These are phyloP conservation scores for Xylaria sp. DNA, from an alignment of 495 filamentous ascomycete genomes.

Conservation along the genomic window DNA sequence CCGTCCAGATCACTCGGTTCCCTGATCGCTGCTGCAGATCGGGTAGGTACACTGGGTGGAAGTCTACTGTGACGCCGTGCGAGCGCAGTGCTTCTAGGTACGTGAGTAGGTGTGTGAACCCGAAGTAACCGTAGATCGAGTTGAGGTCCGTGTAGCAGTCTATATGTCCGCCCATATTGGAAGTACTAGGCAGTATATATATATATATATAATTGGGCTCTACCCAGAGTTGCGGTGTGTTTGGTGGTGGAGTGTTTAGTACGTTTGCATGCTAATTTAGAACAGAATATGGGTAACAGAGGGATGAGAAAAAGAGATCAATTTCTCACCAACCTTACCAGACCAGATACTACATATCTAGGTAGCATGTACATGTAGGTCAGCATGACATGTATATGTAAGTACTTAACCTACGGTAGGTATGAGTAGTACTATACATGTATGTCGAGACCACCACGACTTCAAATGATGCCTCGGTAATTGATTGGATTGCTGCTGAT, in stretches of 20 bases:
- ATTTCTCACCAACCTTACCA: too few species aligned
- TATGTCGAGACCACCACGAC: not conserved
- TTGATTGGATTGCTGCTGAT: slow-evolving; percentile 2
- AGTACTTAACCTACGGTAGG: too few species aligned
- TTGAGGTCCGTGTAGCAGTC: slow-evolving; percentile 22
- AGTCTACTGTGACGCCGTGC: not conserved
- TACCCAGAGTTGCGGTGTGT: not conserved
- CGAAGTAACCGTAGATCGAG: slow-evolving; percentile 20
- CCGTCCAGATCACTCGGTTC: slow-evolving; percentile 16
- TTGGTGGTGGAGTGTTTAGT: not conserved
- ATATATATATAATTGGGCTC: too few species aligned
- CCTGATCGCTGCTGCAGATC: slow-evolving; percentile 8
- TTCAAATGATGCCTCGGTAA: not conserved
- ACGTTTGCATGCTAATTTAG: not conserved
- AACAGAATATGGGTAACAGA: not conserved
- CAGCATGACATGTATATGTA: too few species aligned
- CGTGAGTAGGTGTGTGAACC: not conserved
- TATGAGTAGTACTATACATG: too few species aligned
- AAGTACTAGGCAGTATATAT: too few species aligned
- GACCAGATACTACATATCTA: too few species aligned
- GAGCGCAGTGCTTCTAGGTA: not conserved
- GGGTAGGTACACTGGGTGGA: slow-evolving; percentile 12
- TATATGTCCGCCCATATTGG: slow-evolving; percentile 7
- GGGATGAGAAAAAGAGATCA: too few species aligned
- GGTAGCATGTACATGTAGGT: too few species aligned